A percentile compares a stretch with the other conserved stretches of the same genome.
These are phyloP conservation scores for Rhododendron molle DNA, from an alignment of 148 eudicot species.

Conservation along the genomic window DNA sequence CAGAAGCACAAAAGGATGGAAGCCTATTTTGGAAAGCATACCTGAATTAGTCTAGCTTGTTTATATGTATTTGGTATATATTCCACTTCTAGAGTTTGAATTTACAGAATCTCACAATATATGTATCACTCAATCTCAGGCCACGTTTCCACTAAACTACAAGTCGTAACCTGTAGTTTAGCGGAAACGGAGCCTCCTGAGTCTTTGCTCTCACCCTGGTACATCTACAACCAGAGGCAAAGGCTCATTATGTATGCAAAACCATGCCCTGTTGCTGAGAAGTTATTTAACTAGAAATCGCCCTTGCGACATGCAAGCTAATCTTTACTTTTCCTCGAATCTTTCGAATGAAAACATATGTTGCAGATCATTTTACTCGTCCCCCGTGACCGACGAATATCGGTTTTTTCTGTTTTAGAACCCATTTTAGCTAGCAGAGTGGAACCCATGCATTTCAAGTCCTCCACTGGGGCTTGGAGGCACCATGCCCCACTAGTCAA, in stretches of 20 bases:
- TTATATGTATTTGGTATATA: not conserved
- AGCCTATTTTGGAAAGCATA: constrained; percentile 47
- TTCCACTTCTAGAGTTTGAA: not conserved
- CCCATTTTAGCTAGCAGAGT: not conserved
- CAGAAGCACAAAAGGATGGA: constrained; percentile 25
- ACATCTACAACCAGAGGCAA: not conserved
- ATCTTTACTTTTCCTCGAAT: not conserved
- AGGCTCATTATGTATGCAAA: not conserved
- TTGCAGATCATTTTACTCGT: not conserved
- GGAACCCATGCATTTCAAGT: not conserved
- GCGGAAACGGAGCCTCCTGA: not conserved
- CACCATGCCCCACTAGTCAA: not conserved
- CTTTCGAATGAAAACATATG: not conserved
- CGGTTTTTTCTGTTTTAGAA: not conserved
- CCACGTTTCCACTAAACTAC: too few relatives aligned
- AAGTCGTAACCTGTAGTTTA: not conserved
- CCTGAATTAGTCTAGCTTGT: constrained; percentile 33
- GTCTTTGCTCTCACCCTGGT: not conserved
- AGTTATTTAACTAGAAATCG: not conserved
- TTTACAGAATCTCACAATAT: not conserved
- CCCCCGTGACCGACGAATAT: not conserved
- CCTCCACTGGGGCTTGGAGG: not conserved
- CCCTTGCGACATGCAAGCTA: not conserved
- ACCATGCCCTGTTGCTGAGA: not conserved
- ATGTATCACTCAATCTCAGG: not conserved